Conservation (phyloP, 1,139 yeast genomes). For the Insectozyma bohioensis region DNA sequence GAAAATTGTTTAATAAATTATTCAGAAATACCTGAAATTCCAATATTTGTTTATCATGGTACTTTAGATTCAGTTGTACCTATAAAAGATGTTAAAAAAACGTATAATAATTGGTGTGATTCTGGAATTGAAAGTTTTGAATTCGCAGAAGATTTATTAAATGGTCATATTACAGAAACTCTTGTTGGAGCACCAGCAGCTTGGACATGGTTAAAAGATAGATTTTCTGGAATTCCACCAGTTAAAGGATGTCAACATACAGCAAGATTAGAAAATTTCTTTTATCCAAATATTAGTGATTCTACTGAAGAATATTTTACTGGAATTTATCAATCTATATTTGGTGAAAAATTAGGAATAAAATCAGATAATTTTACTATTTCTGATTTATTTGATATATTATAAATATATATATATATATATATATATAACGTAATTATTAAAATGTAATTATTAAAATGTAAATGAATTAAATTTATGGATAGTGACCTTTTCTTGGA, state of each 20-base stretch:
- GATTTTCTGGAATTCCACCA: conserved; percentile 9
- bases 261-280: conserved; percentile 8
- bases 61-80: conserved; percentile 31
- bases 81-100: conserved; percentile 21
- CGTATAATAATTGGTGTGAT: conserved; percentile 31
- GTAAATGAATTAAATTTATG: no score
- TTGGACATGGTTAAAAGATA: conserved; percentile 24
- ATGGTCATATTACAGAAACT: conserved; percentile 30
- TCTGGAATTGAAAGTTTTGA: conserved; percentile 31
- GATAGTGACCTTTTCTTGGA: conserved; percentile 36
- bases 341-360: no score
- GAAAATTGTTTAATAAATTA: conserved; percentile 22
- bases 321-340: no score
- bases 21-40: conserved; percentile 27
- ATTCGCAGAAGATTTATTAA: conserved; percentile 22
- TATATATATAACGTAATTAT: neutral
- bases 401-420: conserved; percentile 1
- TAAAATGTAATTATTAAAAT: no score
- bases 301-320: conserved; percentile 3
- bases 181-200: conserved; percentile 32
- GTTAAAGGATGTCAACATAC: conserved; percentile 12
- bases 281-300: conserved; percentile 8
- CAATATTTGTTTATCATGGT: conserved; percentile 36
- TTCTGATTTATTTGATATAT: neutral
- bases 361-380: neutral